phyloP scores from a whole-genome alignment of 768 basidiomycete genomes.

The Kwoniella heveanensis region DNA sequence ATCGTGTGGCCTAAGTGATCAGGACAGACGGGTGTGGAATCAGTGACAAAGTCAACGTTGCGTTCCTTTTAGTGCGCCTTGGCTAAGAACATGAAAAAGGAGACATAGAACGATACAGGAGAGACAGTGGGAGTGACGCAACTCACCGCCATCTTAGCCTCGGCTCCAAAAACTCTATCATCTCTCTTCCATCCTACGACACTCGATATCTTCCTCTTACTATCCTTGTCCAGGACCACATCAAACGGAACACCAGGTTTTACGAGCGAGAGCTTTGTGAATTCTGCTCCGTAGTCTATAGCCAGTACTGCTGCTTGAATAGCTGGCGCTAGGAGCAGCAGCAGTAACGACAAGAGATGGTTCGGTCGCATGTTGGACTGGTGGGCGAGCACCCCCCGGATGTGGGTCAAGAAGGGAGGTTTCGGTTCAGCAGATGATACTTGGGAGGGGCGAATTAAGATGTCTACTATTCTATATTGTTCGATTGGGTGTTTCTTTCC shows the following conservation, averaged over 20 bases:
- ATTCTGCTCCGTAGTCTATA: conserved; percentile 97
- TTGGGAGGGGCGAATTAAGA: too few relatives aligned
- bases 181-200: conserved; percentile 85
- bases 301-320: conserved; percentile 69
- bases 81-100: too few relatives aligned
- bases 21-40: not conserved
- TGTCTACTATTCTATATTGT: too few relatives aligned
- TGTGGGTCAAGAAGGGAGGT: too few relatives aligned
- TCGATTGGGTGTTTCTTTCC: too few relatives aligned
- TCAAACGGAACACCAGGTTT: conserved; percentile 94
- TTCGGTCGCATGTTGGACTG: conserved; percentile 16
- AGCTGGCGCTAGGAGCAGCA: conserved; percentile 41
- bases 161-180: conserved; percentile 84
- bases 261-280: conserved; percentile 93
- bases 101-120: not conserved
- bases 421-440: too few relatives aligned
- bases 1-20: conserved; percentile 86
- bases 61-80: too few relatives aligned
- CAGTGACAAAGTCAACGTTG: too few relatives aligned
- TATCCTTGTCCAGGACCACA: conserved; percentile 92
- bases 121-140: too few relatives aligned
- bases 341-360: conserved; percentile 21
- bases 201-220: conserved; percentile 90
- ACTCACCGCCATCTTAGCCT: conserved; percentile 84
- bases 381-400: too few relatives aligned